These are phyloP conservation scores for Saccharomyces hybrid DNA, from an alignment of 1,139 yeast genomes.

Conservation along the genomic window DNA sequence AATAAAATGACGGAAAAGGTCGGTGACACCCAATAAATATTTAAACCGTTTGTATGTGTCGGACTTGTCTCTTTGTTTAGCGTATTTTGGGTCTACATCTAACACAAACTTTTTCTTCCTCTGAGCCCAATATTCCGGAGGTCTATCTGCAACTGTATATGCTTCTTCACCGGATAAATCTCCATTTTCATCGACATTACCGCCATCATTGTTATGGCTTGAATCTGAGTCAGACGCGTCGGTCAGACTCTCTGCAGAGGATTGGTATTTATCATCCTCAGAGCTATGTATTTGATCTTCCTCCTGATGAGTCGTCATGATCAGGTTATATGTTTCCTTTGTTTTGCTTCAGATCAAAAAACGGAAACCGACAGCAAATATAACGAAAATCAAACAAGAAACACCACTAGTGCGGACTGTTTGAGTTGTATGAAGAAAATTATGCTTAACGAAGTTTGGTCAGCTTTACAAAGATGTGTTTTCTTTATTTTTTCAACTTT, in stretches of 20 bases:
- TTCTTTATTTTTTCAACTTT: no score
- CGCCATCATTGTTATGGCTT: neutral
- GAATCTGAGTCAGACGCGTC: neutral
- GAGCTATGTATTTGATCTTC: neutral
- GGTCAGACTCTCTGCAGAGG: neutral
- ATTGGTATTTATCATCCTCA: neutral
- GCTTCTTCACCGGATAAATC: neutral
- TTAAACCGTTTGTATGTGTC: conserved; percentile 64
- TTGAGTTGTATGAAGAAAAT: no score
- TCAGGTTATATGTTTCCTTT: neutral
- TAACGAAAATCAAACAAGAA: neutral
- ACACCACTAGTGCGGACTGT: neutral
- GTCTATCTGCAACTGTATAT: conserved; percentile 6
- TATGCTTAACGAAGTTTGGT: no score
- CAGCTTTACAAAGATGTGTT: no score
- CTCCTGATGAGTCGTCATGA: neutral
- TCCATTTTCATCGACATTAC: neutral
- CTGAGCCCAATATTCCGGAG: conserved; percentile 33
- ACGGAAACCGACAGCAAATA: neutral
- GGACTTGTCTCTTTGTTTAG: conserved; percentile 49
- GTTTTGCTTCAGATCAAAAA: neutral
- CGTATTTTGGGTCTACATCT: conserved; percentile 50
- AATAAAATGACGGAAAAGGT: conserved; percentile 61
- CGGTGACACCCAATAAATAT: conserved; percentile 59
- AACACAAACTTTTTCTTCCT: conserved; percentile 45